Percentiles rank a stretch among this genome's conserved stretches.
These are phyloP conservation scores for Cladobotryum mycophilum DNA, from an alignment of 2,329 filamentous ascomycete genomes.

Conservation along the genomic window DNA sequence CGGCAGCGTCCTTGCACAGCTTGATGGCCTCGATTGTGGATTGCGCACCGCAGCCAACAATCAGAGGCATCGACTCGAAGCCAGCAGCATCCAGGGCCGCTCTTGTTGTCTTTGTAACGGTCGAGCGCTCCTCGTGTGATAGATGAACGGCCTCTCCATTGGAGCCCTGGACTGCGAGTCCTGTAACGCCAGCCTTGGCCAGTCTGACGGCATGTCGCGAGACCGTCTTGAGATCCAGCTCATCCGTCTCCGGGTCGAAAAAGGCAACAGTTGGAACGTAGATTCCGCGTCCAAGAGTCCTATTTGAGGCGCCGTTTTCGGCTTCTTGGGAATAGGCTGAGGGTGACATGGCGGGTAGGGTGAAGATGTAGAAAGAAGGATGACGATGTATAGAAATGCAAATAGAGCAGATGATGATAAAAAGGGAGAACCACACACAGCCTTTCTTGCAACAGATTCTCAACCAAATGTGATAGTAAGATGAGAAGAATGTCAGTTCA, in stretches of 20 bases:
- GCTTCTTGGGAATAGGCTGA: constrained; percentile 5
- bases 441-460: too few species aligned
- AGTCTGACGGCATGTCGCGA: constrained; percentile 59
- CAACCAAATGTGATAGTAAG: too few species aligned
- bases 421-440: too few species aligned
- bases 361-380: too few species aligned
- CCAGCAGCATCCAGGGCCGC: constrained; percentile 60
- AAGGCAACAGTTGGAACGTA: constrained; percentile 72
- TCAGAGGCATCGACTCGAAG: constrained; percentile 60
- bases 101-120: constrained; percentile 64
- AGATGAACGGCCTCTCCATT: constrained; percentile 81
- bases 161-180: constrained; percentile 71
- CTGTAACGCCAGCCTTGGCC: constrained; percentile 66
- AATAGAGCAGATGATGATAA: too few species aligned
- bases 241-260: constrained; percentile 59
- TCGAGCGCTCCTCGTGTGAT: constrained; percentile 60
- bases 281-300: constrained; percentile 45
- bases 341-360: constrained; percentile 5
- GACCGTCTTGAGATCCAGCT: constrained; percentile 58
- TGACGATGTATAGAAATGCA: too few species aligned
- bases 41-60: constrained; percentile 69
- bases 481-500: background rate
- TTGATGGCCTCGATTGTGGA: constrained; percentile 67
- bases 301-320: constrained; percentile 14
- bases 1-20: constrained; percentile 61